Percentiles rank a stretch among this genome's conserved stretches.
Conservation (phyloP, 2,329 filamentous ascomycete species). For the Cucurbitaria berberidis region DNA sequence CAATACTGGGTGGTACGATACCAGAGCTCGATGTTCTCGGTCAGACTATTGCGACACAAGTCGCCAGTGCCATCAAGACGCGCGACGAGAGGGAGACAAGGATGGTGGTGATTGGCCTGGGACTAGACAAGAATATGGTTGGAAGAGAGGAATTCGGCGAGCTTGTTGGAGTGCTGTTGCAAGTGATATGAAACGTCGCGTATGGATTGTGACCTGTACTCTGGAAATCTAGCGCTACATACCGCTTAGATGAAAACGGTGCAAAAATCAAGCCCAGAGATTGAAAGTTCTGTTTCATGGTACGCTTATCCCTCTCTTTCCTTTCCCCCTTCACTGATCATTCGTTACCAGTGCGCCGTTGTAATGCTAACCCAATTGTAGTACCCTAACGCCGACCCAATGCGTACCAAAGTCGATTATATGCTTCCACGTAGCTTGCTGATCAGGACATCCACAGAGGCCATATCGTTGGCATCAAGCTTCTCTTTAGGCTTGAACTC, state of each 20-base stretch:
- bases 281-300: neutral
- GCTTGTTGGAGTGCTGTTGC: slow-evolving; percentile 52
- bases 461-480: slow-evolving; percentile 87
- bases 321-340: neutral
- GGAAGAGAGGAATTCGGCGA: slow-evolving; percentile 52
- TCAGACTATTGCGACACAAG: slow-evolving; percentile 87
- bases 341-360: slow-evolving; percentile 11
- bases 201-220: slow-evolving; percentile 1
- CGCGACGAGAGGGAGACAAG: slow-evolving; percentile 69
- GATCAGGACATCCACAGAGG: slow-evolving; percentile 78
- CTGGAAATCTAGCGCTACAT: neutral
- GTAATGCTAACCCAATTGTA: slow-evolving; percentile 26
- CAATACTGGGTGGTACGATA: slow-evolving; percentile 82
- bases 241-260: slow-evolving; percentile 1
- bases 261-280: neutral
- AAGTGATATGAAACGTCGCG: slow-evolving; percentile 34
- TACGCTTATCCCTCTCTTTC: slow-evolving; percentile 5
- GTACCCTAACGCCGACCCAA: slow-evolving; percentile 32
- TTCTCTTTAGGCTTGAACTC: slow-evolving; percentile 64
- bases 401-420: slow-evolving; percentile 21
- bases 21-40: slow-evolving; percentile 81
- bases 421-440: slow-evolving; percentile 57
- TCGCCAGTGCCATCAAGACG: slow-evolving; percentile 78
- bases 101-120: slow-evolving; percentile 64
- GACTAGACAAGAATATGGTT: slow-evolving; percentile 61